phyloP scores from a whole-genome alignment of 768 basidiomycete species.

The Kwoniella dejecticola region DNA sequence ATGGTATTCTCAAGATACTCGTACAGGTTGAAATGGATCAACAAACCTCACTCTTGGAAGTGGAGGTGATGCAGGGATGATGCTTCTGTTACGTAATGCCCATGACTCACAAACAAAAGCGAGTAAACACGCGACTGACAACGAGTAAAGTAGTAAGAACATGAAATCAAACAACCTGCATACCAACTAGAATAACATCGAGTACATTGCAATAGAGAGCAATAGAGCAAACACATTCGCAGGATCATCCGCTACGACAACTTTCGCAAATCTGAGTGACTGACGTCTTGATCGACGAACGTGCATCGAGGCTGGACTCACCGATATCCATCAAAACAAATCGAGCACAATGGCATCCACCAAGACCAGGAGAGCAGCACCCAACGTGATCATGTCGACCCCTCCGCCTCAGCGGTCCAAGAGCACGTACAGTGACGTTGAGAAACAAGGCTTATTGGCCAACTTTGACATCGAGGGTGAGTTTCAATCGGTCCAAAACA shows the following conservation, averaged over 20 bases:
- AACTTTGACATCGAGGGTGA: slow-evolving; percentile 56
- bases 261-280: neutral
- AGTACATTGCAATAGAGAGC: no score
- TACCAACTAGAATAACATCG: no score
- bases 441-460: slow-evolving; percentile 51
- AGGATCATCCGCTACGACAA: no score
- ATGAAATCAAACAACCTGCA: neutral
- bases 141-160: neutral
- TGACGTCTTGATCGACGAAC: no score
- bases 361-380: slow-evolving; percentile 27
- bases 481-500: no score
- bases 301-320: no score
- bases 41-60: neutral
- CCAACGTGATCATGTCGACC: slow-evolving; percentile 31
- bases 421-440: slow-evolving; percentile 25
- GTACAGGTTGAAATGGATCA: no score
- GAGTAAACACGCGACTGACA: slow-evolving; percentile 11
- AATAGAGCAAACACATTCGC: neutral
- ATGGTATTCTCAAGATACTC: no score
- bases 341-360: slow-evolving; percentile 34
- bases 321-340: no score
- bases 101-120: slow-evolving; percentile 2
- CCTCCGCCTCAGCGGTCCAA: slow-evolving; percentile 29
- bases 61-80: neutral
- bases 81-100: neutral